A percentile compares a stretch with the other conserved stretches of the same genome.
Evolutionary conservation across 495 filamentous ascomycete genomes (phyloP).

Genomic region (Lophiotrema nucula): DNA sequence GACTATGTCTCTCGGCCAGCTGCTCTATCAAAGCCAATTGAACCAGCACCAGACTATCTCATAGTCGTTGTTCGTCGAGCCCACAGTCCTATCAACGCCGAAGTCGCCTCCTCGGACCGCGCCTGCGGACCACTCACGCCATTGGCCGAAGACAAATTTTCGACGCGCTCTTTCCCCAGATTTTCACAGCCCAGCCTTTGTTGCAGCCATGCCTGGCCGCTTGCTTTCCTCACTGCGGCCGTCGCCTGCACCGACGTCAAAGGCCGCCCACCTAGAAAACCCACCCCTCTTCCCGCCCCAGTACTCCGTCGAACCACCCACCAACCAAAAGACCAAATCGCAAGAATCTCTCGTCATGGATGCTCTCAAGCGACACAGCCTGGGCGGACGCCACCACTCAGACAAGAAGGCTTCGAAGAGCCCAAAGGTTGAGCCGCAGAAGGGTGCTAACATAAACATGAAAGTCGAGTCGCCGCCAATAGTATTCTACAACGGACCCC

Average conservation of each 20-base stretch:
- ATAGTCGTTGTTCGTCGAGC: background rate
- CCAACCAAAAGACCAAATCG: constrained; percentile 3
- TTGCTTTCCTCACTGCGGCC: constrained; percentile 20
- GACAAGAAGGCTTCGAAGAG: constrained; percentile 37
- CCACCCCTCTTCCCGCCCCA: constrained; percentile 21
- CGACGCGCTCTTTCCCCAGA: constrained; percentile 20
- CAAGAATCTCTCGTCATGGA: constrained; percentile 33
- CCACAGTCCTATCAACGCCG: background rate
- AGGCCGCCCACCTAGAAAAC: background rate
- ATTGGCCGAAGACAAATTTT: constrained; percentile 12
- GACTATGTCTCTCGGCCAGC: constrained; percentile 21
- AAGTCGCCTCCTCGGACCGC: background rate
- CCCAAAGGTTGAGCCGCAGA: constrained; percentile 32
- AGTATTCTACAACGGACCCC: constrained; percentile 67
- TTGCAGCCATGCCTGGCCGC: constrained; percentile 33
- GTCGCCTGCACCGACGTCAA: constrained; percentile 20
- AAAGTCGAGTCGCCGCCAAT: constrained; percentile 87
- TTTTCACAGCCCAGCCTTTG: constrained; percentile 7
- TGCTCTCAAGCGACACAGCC: constrained; percentile 32
- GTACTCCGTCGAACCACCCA: constrained; percentile 29
- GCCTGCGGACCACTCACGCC: too few species aligned
- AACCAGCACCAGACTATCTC: constrained; percentile 24
- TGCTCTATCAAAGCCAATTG: constrained; percentile 9
- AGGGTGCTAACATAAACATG: constrained; percentile 65
- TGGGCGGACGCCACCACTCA: constrained; percentile 20